A percentile compares a stretch with the other conserved stretches of the same genome.
phyloP scores from a whole-genome alignment of 441 rosid species.

The Populus tomentosa region DNA sequence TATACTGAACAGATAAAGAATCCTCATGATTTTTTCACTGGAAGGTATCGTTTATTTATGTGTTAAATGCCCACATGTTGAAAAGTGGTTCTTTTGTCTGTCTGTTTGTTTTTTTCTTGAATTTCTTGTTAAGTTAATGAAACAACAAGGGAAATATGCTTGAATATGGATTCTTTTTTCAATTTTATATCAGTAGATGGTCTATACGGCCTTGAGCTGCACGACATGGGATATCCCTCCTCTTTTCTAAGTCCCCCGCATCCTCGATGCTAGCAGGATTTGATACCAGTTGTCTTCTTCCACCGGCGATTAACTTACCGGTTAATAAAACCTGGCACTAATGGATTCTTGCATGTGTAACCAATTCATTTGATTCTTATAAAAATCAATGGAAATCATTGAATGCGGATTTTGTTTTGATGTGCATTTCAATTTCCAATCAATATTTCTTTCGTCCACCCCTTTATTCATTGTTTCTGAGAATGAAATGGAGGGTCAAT shows the following conservation, averaged over 20 bases:
- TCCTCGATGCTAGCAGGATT: neutral
- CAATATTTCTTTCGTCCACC: neutral
- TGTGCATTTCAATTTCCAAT: neutral
- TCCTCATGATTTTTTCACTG: constrained; percentile 61
- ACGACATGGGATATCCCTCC: neutral
- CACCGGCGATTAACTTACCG: neutral
- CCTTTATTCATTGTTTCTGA: neutral
- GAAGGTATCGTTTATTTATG: constrained; percentile 37
- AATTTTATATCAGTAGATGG: neutral
- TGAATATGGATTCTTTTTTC: neutral
- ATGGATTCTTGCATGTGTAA: neutral
- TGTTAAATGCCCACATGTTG: neutral
- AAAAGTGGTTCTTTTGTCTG: neutral
- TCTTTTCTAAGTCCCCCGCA: neutral
- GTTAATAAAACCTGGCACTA: neutral
- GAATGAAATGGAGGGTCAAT: neutral
- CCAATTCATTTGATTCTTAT: neutral
- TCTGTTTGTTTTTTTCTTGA: neutral
- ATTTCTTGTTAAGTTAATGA: neutral
- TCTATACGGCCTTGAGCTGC: neutral
- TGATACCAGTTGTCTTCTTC: neutral
- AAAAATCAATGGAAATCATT: neutral
- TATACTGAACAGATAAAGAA: constrained; percentile 58
- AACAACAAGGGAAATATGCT: neutral
- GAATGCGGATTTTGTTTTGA: neutral